Percentiles rank a stretch among this genome's conserved stretches.
Evolutionary conservation across 2,329 filamentous ascomycete genomes (phyloP).

Genomic region (Atkinsonella hypoxylon): DNA sequence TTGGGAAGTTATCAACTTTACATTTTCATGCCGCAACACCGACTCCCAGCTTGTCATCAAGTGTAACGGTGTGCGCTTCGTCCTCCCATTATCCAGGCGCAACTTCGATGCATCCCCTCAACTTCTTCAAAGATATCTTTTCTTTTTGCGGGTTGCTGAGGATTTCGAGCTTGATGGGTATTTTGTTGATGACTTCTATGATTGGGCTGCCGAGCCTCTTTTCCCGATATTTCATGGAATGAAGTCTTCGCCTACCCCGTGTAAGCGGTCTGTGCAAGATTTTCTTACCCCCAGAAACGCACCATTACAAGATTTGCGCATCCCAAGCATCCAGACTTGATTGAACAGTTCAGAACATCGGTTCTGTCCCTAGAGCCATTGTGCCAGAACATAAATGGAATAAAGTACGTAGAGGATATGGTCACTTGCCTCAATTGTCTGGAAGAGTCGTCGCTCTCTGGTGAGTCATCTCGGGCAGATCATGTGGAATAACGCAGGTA

Average conservation of each 20-base stretch:
- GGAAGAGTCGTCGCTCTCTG: slow-evolving; percentile 10
- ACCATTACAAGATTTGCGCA: slow-evolving; percentile 5
- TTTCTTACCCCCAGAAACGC: not conserved
- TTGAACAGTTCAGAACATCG: slow-evolving; percentile 12
- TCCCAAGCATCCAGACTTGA: slow-evolving; percentile 11
- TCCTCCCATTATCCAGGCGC: slow-evolving; percentile 9
- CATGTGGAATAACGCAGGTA: too few relatives aligned
- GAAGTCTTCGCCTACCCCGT: not conserved
- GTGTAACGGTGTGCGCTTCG: slow-evolving; percentile 10
- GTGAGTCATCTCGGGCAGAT: slow-evolving; percentile 5
- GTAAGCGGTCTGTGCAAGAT: not conserved
- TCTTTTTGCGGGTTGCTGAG: slow-evolving; percentile 12
- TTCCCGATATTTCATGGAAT: not conserved
- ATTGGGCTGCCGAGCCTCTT: slow-evolving; percentile 9
- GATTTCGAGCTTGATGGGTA: slow-evolving; percentile 12
- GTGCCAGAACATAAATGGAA: slow-evolving; percentile 10
- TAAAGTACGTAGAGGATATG: slow-evolving; percentile 12
- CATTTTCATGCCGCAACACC: slow-evolving; percentile 8
- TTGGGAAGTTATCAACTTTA: slow-evolving; percentile 8
- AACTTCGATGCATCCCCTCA: slow-evolving; percentile 11
- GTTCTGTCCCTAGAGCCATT: slow-evolving; percentile 11
- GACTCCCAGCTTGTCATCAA: slow-evolving; percentile 10
- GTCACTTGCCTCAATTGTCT: slow-evolving; percentile 8
- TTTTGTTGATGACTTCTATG: slow-evolving; percentile 14
- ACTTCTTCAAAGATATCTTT: slow-evolving; percentile 12